A percentile compares a stretch with the other conserved stretches of the same genome.
Conservation (phyloP, 1,284 basidiomycete genomes). For the Ceratobasidium sp. region DNA sequence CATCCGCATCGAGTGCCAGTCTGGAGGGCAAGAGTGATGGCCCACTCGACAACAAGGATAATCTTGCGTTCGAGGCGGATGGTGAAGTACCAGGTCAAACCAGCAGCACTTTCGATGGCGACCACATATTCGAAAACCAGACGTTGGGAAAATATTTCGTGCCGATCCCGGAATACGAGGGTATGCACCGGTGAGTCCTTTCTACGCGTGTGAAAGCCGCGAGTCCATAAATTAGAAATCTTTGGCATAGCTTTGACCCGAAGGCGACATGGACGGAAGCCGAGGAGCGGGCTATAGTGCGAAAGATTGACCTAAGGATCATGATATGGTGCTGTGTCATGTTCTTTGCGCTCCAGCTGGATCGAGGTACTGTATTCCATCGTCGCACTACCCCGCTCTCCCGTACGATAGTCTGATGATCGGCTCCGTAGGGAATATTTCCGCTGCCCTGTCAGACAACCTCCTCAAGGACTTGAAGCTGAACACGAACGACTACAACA, state of each 20-base stretch:
- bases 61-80: background rate
- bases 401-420: slow-evolving; percentile 43
- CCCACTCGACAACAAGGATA: background rate
- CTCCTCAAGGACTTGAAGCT: slow-evolving; percentile 73
- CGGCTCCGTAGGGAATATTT: slow-evolving; percentile 62
- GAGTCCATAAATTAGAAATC: slow-evolving; percentile 75
- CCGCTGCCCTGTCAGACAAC: slow-evolving; percentile 76
- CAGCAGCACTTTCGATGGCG: slow-evolving; percentile 5
- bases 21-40: background rate
- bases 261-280: slow-evolving; percentile 24
- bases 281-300: slow-evolving; percentile 62
- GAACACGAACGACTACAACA: slow-evolving; percentile 75
- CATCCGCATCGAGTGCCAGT: slow-evolving; percentile 14
- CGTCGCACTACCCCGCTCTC: background rate
- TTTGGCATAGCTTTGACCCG: slow-evolving; percentile 9
- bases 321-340: slow-evolving; percentile 75
- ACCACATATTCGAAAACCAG: slow-evolving; percentile 68
- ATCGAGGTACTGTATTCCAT: slow-evolving; percentile 29
- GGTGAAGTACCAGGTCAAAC: slow-evolving; percentile 10
- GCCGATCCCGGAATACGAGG: slow-evolving; percentile 72
- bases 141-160: slow-evolving; percentile 63
- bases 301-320: slow-evolving; percentile 74
- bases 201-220: slow-evolving; percentile 57
- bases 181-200: slow-evolving; percentile 75
- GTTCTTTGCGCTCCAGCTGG: slow-evolving; percentile 66